A percentile compares a stretch with the other conserved stretches of the same genome.
Conservation (phyloP, 2,329 filamentous ascomycete genomes). For the Tolypocladium paradoxum region DNA sequence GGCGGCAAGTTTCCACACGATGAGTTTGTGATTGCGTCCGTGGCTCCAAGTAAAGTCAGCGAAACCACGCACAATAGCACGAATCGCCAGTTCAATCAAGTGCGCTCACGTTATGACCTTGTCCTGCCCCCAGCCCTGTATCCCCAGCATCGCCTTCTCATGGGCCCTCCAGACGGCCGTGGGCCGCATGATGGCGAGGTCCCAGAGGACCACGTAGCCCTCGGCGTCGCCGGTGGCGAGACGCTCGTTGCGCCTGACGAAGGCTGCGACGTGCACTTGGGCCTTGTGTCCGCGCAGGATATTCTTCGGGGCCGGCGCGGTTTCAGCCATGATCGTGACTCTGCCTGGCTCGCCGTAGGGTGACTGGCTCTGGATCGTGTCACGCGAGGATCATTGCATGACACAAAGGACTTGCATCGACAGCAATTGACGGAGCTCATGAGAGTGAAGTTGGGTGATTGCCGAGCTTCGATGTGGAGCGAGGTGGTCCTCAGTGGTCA, state of each 20-base stretch:
- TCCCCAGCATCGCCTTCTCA: conserved; percentile 61
- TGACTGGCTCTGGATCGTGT: not conserved
- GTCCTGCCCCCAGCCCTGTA: conserved; percentile 59
- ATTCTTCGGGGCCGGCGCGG: conserved; percentile 32
- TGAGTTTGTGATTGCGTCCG: conserved; percentile 77
- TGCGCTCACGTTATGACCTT: conserved; percentile 72
- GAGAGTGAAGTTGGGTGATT: no score
- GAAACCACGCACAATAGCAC: not conserved
- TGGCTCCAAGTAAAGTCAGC: conserved; percentile 47
- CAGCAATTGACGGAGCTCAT: no score
- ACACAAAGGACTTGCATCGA: no score
- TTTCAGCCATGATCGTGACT: conserved; percentile 14
- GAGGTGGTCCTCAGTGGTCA: no score
- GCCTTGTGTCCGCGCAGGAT: conserved; percentile 79
- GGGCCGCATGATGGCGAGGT: conserved; percentile 68
- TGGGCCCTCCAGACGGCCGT: conserved; percentile 83
- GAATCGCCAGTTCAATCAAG: not conserved
- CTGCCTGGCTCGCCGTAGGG: not conserved
- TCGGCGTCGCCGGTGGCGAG: conserved; percentile 83
- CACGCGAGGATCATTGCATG: not conserved
- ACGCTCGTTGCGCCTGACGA: conserved; percentile 62
- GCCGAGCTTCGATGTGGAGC: no score
- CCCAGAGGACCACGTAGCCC: conserved; percentile 82
- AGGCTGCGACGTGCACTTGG: conserved; percentile 66
- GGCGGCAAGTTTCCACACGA: conserved; percentile 66